Percentiles rank a stretch among this genome's conserved stretches.
phyloP scores from a whole-genome alignment of 2,329 filamentous ascomycete species.

The Cryphonectria radicalis region DNA sequence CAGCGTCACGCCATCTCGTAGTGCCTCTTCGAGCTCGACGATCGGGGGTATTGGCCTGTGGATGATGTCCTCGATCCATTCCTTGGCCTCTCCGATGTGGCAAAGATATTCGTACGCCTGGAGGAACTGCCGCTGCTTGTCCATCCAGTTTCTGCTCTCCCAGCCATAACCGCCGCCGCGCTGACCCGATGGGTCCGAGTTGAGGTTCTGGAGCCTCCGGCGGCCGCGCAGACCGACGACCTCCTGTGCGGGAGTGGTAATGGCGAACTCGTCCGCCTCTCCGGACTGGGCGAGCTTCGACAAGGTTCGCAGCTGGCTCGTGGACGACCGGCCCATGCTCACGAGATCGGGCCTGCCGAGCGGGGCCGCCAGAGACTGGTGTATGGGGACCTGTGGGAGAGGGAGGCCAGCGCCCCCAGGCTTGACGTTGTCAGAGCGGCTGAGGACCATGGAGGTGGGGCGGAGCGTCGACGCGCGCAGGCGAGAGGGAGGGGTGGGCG shows the following conservation, averaged over 20 bases:
- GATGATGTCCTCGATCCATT: constrained; percentile 95
- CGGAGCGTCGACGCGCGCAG: constrained; percentile 45
- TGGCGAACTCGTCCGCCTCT: constrained; percentile 77
- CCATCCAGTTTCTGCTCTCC: constrained; percentile 95
- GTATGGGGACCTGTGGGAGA: constrained; percentile 40
- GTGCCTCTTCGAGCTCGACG: constrained; percentile 88
- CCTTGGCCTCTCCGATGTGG: constrained; percentile 97
- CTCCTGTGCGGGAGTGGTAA: constrained; percentile 78
- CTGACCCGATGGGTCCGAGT: constrained; percentile 51
- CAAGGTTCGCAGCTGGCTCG: constrained; percentile 83
- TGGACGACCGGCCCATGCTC: constrained; percentile 84
- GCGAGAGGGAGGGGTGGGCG: constrained; percentile 49
- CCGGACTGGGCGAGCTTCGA: constrained; percentile 80
- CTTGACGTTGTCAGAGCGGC: constrained; percentile 59
- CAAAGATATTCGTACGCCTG: constrained; percentile 98
- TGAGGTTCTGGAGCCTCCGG: constrained; percentile 75
- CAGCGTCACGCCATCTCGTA: constrained; percentile 90
- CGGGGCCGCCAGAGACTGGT: constrained; percentile 48
- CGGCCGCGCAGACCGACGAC: constrained; percentile 87
- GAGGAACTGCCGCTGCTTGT: constrained; percentile 93
- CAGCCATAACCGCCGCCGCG: constrained; percentile 65
- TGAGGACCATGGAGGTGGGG: constrained; percentile 66
- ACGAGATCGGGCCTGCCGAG: constrained; percentile 75
- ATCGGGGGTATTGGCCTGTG: constrained; percentile 86
- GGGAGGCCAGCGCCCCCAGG: constrained; percentile 40